Evolutionary conservation across 768 basidiomycete genomes (phyloP).

Genomic region (Naematelia encephala): DNA sequence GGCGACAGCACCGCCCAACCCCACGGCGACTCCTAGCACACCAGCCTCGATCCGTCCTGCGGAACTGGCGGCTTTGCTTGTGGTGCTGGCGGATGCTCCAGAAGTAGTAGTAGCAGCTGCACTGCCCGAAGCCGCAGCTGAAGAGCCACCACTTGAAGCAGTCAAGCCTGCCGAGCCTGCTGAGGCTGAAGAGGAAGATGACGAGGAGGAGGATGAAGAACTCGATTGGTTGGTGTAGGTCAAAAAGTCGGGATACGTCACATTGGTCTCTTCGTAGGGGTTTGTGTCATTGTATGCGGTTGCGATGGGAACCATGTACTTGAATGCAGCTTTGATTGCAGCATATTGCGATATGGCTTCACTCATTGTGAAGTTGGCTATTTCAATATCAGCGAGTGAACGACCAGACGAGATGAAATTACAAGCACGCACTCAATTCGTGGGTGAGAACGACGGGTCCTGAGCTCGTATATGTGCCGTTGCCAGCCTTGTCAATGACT

Average conservation of each 20-base stretch:
- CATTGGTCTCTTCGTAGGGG: slow-evolving; percentile 47
- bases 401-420: not conserved
- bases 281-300: slow-evolving; percentile 43
- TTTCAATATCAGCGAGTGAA: slow-evolving; percentile 7
- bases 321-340: slow-evolving; percentile 40
- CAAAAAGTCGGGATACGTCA: slow-evolving; percentile 31
- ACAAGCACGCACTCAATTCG: slow-evolving; percentile 37
- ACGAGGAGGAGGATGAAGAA: not conserved
- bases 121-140: not conserved
- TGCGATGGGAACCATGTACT: slow-evolving; percentile 42
- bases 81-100: not conserved
- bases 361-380: slow-evolving; percentile 49
- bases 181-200: not conserved
- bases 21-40: not conserved
- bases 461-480: slow-evolving; percentile 34
- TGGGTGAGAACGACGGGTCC: slow-evolving; percentile 50
- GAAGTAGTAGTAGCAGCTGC: not conserved
- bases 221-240: slow-evolving; percentile 22
- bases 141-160: not conserved
- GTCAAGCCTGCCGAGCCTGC: not conserved
- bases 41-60: not conserved
- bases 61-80: not conserved
- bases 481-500: slow-evolving; percentile 32
- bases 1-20: not conserved
- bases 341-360: slow-evolving; percentile 36